phyloP scores from a whole-genome alignment of 164 flowering plant species.

The Buxus sempervirens region DNA sequence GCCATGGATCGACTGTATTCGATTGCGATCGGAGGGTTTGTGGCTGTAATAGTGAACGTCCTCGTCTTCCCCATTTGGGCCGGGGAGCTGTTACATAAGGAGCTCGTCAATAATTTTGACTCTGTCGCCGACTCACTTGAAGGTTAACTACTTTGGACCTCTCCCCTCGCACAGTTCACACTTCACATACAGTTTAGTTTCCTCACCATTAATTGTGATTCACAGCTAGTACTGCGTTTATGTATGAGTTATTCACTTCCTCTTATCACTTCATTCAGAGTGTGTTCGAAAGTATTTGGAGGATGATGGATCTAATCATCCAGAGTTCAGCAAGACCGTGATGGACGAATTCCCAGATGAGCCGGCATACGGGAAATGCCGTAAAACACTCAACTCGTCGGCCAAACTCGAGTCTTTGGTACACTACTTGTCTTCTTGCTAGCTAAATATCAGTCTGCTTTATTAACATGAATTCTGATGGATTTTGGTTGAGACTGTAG shows the following conservation, averaged over 20 bases:
- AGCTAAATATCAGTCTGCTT: not conserved
- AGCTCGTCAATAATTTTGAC: slow-evolving; percentile 53
- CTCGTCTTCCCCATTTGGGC: slow-evolving; percentile 79
- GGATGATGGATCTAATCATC: slow-evolving; percentile 52
- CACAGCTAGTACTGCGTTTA: too few relatives aligned
- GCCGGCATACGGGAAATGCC: slow-evolving; percentile 65
- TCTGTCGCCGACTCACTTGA: slow-evolving; percentile 73
- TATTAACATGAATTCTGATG: not conserved
- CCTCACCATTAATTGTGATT: not conserved
- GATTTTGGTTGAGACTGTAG: slow-evolving; percentile 17
- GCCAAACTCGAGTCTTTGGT: slow-evolving; percentile 69
- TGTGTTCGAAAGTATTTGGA: slow-evolving; percentile 71
- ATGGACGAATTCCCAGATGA: slow-evolving; percentile 77
- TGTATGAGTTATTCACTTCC: too few relatives aligned
- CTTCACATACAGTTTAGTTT: too few relatives aligned
- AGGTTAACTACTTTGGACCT: slow-evolving; percentile 34
- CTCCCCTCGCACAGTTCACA: too few relatives aligned
- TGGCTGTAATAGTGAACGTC: slow-evolving; percentile 70
- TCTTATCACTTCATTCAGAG: too few relatives aligned
- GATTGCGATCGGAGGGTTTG: slow-evolving; percentile 74
- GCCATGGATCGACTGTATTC: slow-evolving; percentile 72
- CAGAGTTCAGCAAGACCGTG: slow-evolving; percentile 57
- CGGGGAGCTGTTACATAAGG: slow-evolving; percentile 72
- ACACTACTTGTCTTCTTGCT: slow-evolving; percentile 4
- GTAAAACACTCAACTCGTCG: slow-evolving; percentile 55